Conservation (phyloP, 2,329 filamentous ascomycete genomes). For the Diaporthe vaccinii region DNA sequence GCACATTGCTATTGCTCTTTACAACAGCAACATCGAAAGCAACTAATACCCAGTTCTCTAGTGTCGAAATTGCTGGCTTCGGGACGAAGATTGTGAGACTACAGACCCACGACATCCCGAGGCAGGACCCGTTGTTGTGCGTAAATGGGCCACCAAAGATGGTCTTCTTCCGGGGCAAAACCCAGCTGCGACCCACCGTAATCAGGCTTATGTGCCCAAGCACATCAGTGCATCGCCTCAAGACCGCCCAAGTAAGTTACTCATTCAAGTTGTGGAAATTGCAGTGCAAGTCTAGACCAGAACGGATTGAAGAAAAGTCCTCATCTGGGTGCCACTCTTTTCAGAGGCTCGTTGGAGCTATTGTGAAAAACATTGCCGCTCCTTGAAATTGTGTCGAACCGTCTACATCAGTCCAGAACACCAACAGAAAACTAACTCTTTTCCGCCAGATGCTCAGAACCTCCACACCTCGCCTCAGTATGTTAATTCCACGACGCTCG, state of each 20-base stretch:
- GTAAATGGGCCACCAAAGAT: conserved; percentile 43
- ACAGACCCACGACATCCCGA: conserved; percentile 46
- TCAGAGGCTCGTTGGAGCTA: not conserved
- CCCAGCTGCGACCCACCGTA: conserved; percentile 26
- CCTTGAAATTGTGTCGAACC: not conserved
- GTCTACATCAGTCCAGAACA: not conserved
- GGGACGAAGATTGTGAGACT: conserved; percentile 46
- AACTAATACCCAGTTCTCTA: not conserved
- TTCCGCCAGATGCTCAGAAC: not conserved
- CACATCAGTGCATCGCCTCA: conserved; percentile 35
- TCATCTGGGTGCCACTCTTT: too few relatives aligned
- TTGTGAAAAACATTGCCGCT: not conserved
- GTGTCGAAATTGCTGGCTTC: conserved; percentile 47
- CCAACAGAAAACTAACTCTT: not conserved
- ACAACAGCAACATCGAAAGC: not conserved
- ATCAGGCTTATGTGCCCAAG: conserved; percentile 15
- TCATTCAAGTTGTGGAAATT: not conserved
- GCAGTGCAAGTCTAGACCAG: not conserved
- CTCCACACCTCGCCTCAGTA: not conserved
- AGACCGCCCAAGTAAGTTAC: conserved; percentile 5
- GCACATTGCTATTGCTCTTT: not conserved
- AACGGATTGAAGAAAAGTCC: not conserved
- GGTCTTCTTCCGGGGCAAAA: conserved; percentile 30
- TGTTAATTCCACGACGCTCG: not conserved
- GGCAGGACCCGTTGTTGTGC: conserved; percentile 38